These are phyloP conservation scores for Parathielavia appendiculata DNA, from an alignment of 495 filamentous ascomycete species.

Conservation along the genomic window DNA sequence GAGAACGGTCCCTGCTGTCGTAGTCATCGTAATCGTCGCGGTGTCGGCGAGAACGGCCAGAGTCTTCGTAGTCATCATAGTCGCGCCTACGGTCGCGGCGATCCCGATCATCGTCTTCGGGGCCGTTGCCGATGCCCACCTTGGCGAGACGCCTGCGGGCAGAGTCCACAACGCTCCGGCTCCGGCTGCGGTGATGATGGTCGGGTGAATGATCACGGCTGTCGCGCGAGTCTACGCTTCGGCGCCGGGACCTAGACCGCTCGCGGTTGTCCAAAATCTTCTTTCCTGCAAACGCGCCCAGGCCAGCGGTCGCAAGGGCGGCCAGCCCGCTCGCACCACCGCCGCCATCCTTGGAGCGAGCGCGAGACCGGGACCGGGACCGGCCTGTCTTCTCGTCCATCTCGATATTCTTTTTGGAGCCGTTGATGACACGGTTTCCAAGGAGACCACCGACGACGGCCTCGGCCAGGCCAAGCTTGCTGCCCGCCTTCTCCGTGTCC, in stretches of 20 bases:
- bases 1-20: slow-evolving; percentile 30
- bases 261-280: slow-evolving; percentile 65
- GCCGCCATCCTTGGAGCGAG: slow-evolving; percentile 45
- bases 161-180: slow-evolving; percentile 46
- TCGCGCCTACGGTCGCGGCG: slow-evolving; percentile 28
- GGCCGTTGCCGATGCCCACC: slow-evolving; percentile 42
- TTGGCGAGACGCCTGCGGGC: slow-evolving; percentile 44
- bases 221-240: slow-evolving; percentile 48
- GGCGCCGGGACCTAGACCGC: slow-evolving; percentile 53
- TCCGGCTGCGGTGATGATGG: slow-evolving; percentile 41
- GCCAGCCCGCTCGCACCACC: slow-evolving; percentile 51
- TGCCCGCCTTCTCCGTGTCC: slow-evolving; percentile 63
- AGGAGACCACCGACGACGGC: slow-evolving; percentile 81
- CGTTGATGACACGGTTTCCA: slow-evolving; percentile 74
- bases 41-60: slow-evolving; percentile 30
- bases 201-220: slow-evolving; percentile 40
- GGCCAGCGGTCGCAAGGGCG: slow-evolving; percentile 66
- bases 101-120: slow-evolving; percentile 42
- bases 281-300: slow-evolving; percentile 76
- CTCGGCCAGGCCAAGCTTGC: slow-evolving; percentile 60
- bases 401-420: slow-evolving; percentile 58
- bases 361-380: slow-evolving; percentile 49
- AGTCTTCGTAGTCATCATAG: slow-evolving; percentile 35
- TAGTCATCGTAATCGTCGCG: slow-evolving; percentile 50
- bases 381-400: slow-evolving; percentile 48